These are phyloP conservation scores for Ophiostoma perfectum DNA, from an alignment of 2,329 filamentous ascomycete species.

Conservation along the genomic window DNA sequence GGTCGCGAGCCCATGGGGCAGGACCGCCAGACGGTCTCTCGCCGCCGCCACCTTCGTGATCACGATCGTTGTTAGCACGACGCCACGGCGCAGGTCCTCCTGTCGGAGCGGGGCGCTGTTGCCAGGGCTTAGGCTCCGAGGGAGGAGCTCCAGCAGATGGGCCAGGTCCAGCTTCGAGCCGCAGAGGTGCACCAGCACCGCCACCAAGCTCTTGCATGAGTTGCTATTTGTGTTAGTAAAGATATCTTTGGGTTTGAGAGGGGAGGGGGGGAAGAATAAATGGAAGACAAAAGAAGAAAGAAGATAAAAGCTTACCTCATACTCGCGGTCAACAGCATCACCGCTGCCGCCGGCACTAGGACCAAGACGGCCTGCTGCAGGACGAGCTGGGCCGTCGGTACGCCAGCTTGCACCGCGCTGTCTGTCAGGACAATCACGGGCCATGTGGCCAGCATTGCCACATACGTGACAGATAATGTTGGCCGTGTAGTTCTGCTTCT, in stretches of 20 bases:
- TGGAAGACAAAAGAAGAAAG: too few relatives aligned
- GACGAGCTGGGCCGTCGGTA: slow-evolving; percentile 62
- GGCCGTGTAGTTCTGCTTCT: slow-evolving; percentile 97
- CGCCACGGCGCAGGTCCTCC: slow-evolving; percentile 81
- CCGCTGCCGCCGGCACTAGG: slow-evolving; percentile 50
- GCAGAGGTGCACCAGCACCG: slow-evolving; percentile 61
- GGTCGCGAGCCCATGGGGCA: slow-evolving; percentile 59
- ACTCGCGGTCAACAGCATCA: slow-evolving; percentile 86
- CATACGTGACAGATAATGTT: slow-evolving; percentile 98
- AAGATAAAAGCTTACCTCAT: slow-evolving; percentile 48
- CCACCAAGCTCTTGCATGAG: slow-evolving; percentile 96
- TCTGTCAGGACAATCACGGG: slow-evolving; percentile 91
- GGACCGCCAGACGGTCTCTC: slow-evolving; percentile 41
- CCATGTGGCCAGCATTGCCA: slow-evolving; percentile 97
- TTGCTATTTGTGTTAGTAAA: slow-evolving; percentile 45
- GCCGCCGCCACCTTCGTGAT: slow-evolving; percentile 33
- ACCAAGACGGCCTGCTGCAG: slow-evolving; percentile 61
- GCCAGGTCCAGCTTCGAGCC: slow-evolving; percentile 66
- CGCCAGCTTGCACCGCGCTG: slow-evolving; percentile 89
- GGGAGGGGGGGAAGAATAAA: too few relatives aligned
- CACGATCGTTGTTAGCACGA: slow-evolving; percentile 46
- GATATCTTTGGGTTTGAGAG: too few relatives aligned
- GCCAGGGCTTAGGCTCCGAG: slow-evolving; percentile 72
- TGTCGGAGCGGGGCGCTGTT: slow-evolving; percentile 63
- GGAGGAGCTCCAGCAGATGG: slow-evolving; percentile 20